Evolutionary conservation across 2,329 filamentous ascomycete genomes (phyloP).

Genomic region (Botrytis pseudocinerea): DNA sequence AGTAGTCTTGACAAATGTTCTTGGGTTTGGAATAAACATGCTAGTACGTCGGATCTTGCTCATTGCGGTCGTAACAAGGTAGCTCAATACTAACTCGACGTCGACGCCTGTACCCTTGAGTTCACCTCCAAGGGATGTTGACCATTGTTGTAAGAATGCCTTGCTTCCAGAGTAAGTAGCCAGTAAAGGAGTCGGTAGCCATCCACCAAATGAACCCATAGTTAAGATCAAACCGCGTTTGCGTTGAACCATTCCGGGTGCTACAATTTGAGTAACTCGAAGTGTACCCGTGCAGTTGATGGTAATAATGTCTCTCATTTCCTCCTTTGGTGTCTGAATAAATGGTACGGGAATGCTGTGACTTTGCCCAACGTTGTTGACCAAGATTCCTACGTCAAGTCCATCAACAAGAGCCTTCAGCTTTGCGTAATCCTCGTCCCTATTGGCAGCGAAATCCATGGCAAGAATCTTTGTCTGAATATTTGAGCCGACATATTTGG

Average conservation of each 20-base stretch:
- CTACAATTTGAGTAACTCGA: conserved; percentile 80
- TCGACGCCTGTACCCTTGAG: conserved; percentile 77
- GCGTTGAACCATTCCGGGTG: conserved; percentile 80
- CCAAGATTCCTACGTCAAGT: conserved; percentile 79
- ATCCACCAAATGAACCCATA: conserved; percentile 95
- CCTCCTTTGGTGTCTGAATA: conserved; percentile 71
- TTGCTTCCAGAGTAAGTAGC: conserved; percentile 98
- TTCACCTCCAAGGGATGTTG: conserved; percentile 79
- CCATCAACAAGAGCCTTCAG: conserved; percentile 68
- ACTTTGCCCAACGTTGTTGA: conserved; percentile 97
- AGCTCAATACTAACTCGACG: conserved; percentile 88
- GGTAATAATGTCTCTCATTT: conserved; percentile 86
- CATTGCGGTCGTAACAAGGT: conserved; percentile 95
- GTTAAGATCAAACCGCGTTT: conserved; percentile 89
- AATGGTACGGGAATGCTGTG: conserved; percentile 93
- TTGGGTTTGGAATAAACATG: conserved; percentile 76
- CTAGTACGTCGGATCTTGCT: conserved; percentile 86
- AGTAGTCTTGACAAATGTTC: conserved; percentile 75
- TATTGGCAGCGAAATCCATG: conserved; percentile 88
- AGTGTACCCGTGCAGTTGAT: conserved; percentile 95
- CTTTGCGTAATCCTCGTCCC: conserved; percentile 75
- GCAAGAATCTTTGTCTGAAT: conserved; percentile 76
- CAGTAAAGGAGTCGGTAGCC: conserved; percentile 86
- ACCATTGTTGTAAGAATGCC: conserved; percentile 97
- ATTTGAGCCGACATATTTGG: conserved; percentile 60